Base-by-base conservation (phyloP, 805 yeast genomes). In the Metahyphopichia silvanorum region DNA sequence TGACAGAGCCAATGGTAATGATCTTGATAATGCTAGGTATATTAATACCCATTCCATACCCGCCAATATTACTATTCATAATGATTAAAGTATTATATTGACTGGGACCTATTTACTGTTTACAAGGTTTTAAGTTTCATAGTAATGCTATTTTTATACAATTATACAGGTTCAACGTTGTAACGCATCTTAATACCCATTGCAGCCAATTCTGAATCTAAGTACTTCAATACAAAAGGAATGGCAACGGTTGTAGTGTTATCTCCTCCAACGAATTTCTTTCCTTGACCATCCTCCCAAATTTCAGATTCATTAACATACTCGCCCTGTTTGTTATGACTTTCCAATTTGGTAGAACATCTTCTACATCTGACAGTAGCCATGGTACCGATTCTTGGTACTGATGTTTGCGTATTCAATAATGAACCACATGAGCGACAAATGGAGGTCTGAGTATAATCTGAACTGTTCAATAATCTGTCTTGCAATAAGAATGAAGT, bases 241-340 rank as follows among this genome's bases (percentile, higher is more conserved):
- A 93, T 83, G 27, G 96, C 96, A 44, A 93, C 93, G 1, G 95
- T 84, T 3, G 97, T 83, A n/a, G 96, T 87, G 40, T 93, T 75
- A 39, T 77, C 80, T 53, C 98, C 98, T 33, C 98, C 98, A 35
- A 79, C 79, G 56, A 83, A 91, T 55, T 82, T 80, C 54, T 78
- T 82, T 32, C 98, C 98, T 49, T 82, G 88, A 13, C 97, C 98
- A 57, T 93, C 98, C 66, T 93, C 97, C 98, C 98, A 93, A 26
- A 84, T 76, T 37, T 82, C 86, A 15, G 82, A 66, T 39, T 82
- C 87, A 44, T 76, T 80, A 38, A 76, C 77, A 36, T 68, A 71
- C 11, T 58, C 58, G 21, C 73, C 67, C 38, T 68, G 55, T 38
- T 62, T 62, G 38, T 66, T 61, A 30, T 76, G 74, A 25, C 73